Percentiles rank a stretch among this genome's conserved stretches.
Conservation (phyloP, 1,139 yeast genomes). For the Suhomyces yuchorum region DNA sequence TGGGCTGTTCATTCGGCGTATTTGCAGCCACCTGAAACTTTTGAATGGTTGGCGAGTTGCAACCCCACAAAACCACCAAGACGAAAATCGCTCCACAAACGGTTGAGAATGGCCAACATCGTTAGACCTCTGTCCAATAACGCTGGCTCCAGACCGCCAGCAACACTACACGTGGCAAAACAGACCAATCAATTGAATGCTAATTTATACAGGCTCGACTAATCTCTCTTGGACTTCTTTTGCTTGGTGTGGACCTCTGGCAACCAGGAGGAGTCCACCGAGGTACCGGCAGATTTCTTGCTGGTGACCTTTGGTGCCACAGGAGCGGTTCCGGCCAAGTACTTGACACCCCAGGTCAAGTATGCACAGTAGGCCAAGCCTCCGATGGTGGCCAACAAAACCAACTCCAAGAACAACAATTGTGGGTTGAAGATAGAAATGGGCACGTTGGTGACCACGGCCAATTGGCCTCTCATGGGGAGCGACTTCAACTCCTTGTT, state of each 20-base stretch:
- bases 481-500: conserved; percentile 57
- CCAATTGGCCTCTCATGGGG: conserved; percentile 59
- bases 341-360: conserved; percentile 46
- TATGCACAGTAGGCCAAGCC: conserved; percentile 52
- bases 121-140: no score
- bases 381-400: conserved; percentile 54
- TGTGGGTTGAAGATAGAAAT: conserved; percentile 75
- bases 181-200: neutral
- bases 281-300: conserved; percentile 29
- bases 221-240: conserved; percentile 33
- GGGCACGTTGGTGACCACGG: conserved; percentile 63
- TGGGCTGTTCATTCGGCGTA: no score
- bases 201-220: neutral
- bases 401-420: conserved; percentile 60
- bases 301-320: conserved; percentile 25
- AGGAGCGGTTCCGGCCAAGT: conserved; percentile 44
- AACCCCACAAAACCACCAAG: no score
- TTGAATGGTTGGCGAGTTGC: no score
- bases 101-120: no score
- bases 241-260: conserved; percentile 21
- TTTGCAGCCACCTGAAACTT: no score
- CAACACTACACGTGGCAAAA: no score
- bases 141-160: no score
- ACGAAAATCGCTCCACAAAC: no score
- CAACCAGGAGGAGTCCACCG: conserved; percentile 23